A percentile compares a stretch with the other conserved stretches of the same genome.
Evolutionary conservation across 208 protist genomes (phyloP).

Genomic region (Trichomonas vaginalis): DNA sequence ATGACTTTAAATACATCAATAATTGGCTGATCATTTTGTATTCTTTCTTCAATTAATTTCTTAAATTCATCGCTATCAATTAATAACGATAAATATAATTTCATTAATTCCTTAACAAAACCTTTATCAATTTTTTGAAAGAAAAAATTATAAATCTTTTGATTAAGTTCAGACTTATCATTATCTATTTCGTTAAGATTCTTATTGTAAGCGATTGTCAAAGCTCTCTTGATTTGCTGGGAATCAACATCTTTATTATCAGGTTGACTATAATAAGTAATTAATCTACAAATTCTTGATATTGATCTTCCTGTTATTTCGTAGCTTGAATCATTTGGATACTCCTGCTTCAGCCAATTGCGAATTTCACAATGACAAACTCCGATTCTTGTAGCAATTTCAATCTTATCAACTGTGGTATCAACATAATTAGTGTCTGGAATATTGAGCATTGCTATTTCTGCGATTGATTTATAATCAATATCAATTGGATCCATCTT

Average conservation of each 20-base stretch:
- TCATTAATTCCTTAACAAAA: neutral
- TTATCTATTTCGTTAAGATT: neutral
- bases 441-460: neutral
- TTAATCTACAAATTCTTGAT: neutral
- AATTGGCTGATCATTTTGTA: neutral
- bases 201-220: neutral
- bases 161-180: neutral
- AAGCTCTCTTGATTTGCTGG: neutral
- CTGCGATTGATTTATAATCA: neutral
- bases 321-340: neutral
- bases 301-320: neutral
- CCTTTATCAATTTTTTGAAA: neutral
- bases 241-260: neutral
- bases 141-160: neutral
- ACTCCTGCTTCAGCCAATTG: neutral
- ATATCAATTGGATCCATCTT: neutral
- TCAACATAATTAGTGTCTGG: neutral
- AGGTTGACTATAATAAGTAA: neutral
- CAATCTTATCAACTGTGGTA: neutral
- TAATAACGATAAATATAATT: neutral
- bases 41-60: neutral
- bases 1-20: neutral
- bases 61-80: neutral
- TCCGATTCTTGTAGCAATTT: neutral
- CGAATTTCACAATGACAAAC: neutral